Percentiles rank a stretch among this genome's conserved stretches.
These are phyloP conservation scores for Narthecium ossifragum DNA, from an alignment of 106 monocot species.

Conservation along the genomic window DNA sequence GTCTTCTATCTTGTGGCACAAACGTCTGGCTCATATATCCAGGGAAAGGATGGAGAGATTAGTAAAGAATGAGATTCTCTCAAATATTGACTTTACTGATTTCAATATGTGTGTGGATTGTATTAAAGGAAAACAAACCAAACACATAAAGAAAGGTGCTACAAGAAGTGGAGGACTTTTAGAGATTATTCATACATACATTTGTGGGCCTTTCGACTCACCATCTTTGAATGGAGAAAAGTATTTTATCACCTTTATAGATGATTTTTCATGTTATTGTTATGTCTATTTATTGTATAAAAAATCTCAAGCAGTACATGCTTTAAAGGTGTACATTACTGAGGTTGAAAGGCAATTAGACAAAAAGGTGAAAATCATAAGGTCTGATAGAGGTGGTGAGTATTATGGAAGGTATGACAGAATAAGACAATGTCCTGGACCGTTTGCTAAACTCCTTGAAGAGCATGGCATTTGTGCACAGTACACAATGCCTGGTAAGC, in stretches of 20 bases:
- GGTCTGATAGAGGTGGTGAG: constrained; percentile 5
- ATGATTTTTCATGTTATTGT: too few species aligned
- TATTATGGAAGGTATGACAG: neutral
- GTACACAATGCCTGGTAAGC: neutral
- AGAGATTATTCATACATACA: constrained; percentile 9
- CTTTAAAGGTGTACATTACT: neutral
- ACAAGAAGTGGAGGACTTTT: neutral
- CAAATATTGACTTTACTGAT: constrained; percentile 7
- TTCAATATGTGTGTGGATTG: constrained; percentile 7
- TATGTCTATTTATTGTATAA: constrained; percentile 6
- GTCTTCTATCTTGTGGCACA: constrained; percentile 1
- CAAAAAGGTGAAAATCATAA: constrained; percentile 1
- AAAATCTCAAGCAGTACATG: neutral
- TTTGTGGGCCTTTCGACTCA: neutral
- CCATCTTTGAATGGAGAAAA: neutral
- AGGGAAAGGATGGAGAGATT: neutral
- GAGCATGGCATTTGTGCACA: constrained; percentile 2
- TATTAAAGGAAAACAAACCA: constrained; percentile 9
- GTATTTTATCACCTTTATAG: constrained; percentile 14
- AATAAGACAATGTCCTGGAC: neutral
- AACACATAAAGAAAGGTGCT: neutral
- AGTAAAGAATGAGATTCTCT: constrained; percentile 1
- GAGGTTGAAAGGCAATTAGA: neutral
- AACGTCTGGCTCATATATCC: constrained; percentile 1
- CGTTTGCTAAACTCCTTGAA: constrained; percentile 2